Evolutionary conservation across 2,329 filamentous ascomycete species (phyloP), one percentile per base, ranked within the genome.

Genomic region (Spiromastix sp.): DNA sequence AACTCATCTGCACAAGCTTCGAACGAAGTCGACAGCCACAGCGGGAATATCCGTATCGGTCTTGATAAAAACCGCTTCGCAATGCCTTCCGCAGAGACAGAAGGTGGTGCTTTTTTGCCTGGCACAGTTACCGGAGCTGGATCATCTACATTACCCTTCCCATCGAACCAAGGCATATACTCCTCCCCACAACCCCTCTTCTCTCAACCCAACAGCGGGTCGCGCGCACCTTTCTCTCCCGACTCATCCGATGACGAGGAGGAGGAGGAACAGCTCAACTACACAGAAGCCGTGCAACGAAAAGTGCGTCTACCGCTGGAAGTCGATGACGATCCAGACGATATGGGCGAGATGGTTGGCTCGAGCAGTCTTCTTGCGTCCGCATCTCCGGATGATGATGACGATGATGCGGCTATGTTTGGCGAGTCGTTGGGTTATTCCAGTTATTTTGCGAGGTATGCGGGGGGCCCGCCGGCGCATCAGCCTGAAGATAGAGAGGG

Each of bases 351-450:
- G 37, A 65, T 66, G 59, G 60, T 66, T 11, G 59, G 53, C 22
- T 67, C 44, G 47, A 47, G 3, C 52, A 61, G 5, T 44, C 58
- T 24, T 49, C 58, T 37, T 50, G 59, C 49, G 27, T 64, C 63
- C 30, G 67, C 60, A 18, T 67, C 66, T 38, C 48, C 66, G 50
- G n/a, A n/a, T n/a, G 68, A 70, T 33, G 68, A 67, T 18, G 66
- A 67, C 21, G 64, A 66, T 22, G 67, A 72, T 9, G 70, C 74
- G 4, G 70, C 59, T 16, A 57, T 63, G 24, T 60, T 74, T 18
- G 74, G 77, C 26, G 75, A 81, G 42, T 77, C 79, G 47, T 74
- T 81, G 59, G 78, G 77, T 10, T 79, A 81, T 39, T 81, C 81
- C 46, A 76, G 74, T 43, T 74, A 81, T 61, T 71, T 76, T 8